Percentiles rank a stretch among this genome's conserved stretches.
These are phyloP conservation scores for Lentinula novae-zelandiae DNA, from an alignment of 1,284 basidiomycete species.

Conservation along the genomic window DNA sequence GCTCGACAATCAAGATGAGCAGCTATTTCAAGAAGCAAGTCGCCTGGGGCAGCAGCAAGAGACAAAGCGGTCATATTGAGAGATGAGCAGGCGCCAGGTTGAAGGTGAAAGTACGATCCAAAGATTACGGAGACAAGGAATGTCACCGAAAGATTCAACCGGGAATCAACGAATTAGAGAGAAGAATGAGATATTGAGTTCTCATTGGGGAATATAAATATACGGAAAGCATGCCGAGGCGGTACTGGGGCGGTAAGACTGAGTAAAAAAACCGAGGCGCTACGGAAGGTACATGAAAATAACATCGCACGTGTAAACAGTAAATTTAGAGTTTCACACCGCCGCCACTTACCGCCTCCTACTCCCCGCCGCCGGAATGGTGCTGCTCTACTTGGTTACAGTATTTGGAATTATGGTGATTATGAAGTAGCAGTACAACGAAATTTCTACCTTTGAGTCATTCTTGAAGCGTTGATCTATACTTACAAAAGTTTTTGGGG, in stretches of 20 bases:
- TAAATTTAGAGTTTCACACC: not conserved
- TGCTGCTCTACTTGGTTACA: too few species aligned
- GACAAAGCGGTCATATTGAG: slow-evolving; percentile 1
- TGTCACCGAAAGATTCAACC: not conserved
- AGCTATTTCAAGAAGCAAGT: slow-evolving; percentile 64
- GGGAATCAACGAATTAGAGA: not conserved
- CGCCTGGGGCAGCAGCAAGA: slow-evolving; percentile 39
- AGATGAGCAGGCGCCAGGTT: not conserved
- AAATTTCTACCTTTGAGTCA: too few species aligned
- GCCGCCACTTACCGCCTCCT: too few species aligned
- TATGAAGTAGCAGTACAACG: too few species aligned
- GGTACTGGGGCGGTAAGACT: not conserved
- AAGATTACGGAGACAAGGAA: not conserved
- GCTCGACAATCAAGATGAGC: slow-evolving; percentile 43
- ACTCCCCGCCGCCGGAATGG: too few species aligned
- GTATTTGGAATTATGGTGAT: too few species aligned
- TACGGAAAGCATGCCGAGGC: not conserved
- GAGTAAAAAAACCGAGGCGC: not conserved
- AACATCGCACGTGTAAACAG: not conserved
- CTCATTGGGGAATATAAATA: not conserved
- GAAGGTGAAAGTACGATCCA: not conserved
- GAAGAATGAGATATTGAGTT: not conserved
- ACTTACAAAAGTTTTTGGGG: too few species aligned
- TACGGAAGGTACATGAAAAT: not conserved
- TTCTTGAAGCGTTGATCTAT: too few species aligned